Base-by-base conservation (phyloP, 805 yeast genomes). In the Debaryomyces prosopidis region DNA sequence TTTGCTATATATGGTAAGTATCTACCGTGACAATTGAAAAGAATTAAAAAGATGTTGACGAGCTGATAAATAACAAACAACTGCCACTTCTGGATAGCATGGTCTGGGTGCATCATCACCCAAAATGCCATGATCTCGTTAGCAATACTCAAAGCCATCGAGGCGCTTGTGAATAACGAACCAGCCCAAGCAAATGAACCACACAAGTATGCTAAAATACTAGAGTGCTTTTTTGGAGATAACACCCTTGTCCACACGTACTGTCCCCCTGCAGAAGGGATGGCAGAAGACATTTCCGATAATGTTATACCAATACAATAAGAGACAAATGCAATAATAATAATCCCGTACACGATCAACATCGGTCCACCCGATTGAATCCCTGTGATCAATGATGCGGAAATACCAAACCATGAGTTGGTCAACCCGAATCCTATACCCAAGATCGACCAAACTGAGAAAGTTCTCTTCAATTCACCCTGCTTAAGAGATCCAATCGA, bases 111-210 rank as follows among this genome's bases (percentile, higher is more conserved):
- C 32, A 56, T 60, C 48, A 80, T 55, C 18, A 65, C 66, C 52
- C 66, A 73, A 71, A 81, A 73, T 0, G 85, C 87, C 38, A 78
- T 73, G 16, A 79, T 55, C 18, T 77, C 74, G 11, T 74, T 60
- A 4, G 83, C 82, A 34, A 81, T 66, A 2, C 84, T 70, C 27
- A 83, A 60, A 5, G 82, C 76, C 14, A 79, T 80, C 1, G 85
- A 79, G 5, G 87, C 84, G 42, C 79, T 72, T 8, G 87, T 80
- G 61, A 82, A 82, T 14, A 82, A 66, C 2, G 86, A 61, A 9
- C 87, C 86, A 28, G 79, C 76, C 77, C 81, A 79, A 30, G 84
- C 84, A 49, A 79, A 70, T 16, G 82, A 73, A n/a, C 86, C 87
- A 50, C 86, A 79, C 64, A 73, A 51, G 54, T 75, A 82, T 2